Percentiles rank a stretch among this genome's conserved stretches.
Evolutionary conservation across 352 stramenopile genomes (phyloP).

Genomic region (Salisapilia sapeloensis): DNA sequence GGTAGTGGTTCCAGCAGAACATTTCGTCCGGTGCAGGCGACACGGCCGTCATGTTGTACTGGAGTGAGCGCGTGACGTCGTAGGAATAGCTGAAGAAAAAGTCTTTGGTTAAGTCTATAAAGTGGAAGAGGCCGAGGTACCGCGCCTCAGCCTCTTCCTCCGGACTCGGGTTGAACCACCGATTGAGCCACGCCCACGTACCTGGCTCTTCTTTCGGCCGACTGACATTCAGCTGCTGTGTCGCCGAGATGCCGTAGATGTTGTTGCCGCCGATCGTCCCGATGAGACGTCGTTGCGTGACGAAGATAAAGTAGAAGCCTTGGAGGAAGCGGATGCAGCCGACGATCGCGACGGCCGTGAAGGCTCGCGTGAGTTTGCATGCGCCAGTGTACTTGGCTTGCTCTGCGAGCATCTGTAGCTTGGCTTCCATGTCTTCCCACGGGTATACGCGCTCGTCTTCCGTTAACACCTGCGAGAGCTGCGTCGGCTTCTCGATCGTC

Average conservation of each 20-base stretch:
- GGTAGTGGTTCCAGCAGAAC: constrained; percentile 95
- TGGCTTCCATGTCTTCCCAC: constrained; percentile 70
- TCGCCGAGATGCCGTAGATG: constrained; percentile 95
- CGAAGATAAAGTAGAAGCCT: constrained; percentile 97
- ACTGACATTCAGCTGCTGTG: constrained; percentile 81
- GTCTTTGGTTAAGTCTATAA: constrained; percentile 97
- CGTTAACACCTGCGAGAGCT: constrained; percentile 30
- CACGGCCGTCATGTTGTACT: constrained; percentile 93
- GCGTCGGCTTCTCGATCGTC: constrained; percentile 34
- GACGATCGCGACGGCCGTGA: constrained; percentile 92
- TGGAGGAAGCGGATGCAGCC: constrained; percentile 96
- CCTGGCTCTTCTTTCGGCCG: constrained; percentile 18
- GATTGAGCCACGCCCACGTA: constrained; percentile 51
- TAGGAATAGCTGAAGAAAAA: constrained; percentile 99
- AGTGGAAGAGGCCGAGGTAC: constrained; percentile 96
- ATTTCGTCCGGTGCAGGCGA: constrained; percentile 82
- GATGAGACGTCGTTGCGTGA: constrained; percentile 93
- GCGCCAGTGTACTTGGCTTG: constrained; percentile 14
- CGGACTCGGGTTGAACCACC: constrained; percentile 68
- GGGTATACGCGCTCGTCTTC: constrained; percentile 51
- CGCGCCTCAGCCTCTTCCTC: constrained; percentile 71
- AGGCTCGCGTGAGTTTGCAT: constrained; percentile 32
- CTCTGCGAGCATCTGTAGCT: constrained; percentile 45
- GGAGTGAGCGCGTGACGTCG: constrained; percentile 92
- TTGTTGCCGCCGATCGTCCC: constrained; percentile 91